These are phyloP conservation scores for Jamesozyma hellenica DNA, from an alignment of 805 yeast genomes.

Conservation along the genomic window DNA sequence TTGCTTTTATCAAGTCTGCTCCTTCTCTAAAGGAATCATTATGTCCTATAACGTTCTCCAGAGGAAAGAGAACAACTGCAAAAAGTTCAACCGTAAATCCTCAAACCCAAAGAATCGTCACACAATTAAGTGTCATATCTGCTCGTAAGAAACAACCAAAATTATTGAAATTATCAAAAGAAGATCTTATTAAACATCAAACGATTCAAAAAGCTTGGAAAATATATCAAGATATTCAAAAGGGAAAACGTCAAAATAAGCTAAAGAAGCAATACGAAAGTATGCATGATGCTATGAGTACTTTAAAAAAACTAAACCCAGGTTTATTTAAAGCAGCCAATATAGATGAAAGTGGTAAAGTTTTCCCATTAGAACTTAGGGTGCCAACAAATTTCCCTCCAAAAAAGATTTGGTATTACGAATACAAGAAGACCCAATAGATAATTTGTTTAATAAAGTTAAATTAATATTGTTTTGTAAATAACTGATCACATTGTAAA, in stretches of 20 bases:
- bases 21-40: not conserved
- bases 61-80: conserved; percentile 43
- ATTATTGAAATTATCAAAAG: conserved; percentile 54
- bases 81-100: conserved; percentile 30
- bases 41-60: conserved; percentile 20
- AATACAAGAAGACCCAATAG: conserved; percentile 3
- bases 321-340: conserved; percentile 56
- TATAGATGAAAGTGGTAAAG: conserved; percentile 40
- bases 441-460: no score
- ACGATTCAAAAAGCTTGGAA: conserved; percentile 81
- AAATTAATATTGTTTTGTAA: no score
- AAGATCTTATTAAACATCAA: conserved; percentile 77
- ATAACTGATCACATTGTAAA: not conserved
- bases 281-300: conserved; percentile 64
- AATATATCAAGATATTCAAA: conserved; percentile 43
- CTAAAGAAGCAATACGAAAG: conserved; percentile 53
- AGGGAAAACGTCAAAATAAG: conserved; percentile 33
- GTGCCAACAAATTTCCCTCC: conserved; percentile 90
- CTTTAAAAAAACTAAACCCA: conserved; percentile 43
- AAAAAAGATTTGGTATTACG: conserved; percentile 27
- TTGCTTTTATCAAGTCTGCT: no score
- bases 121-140: conserved; percentile 65
- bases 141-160: conserved; percentile 86
- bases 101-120: conserved; percentile 38
- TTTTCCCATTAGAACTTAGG: conserved; percentile 76